Base-by-base conservation (phyloP, 1,139 yeast genomes). In the Zygoascus hellenicus region DNA sequence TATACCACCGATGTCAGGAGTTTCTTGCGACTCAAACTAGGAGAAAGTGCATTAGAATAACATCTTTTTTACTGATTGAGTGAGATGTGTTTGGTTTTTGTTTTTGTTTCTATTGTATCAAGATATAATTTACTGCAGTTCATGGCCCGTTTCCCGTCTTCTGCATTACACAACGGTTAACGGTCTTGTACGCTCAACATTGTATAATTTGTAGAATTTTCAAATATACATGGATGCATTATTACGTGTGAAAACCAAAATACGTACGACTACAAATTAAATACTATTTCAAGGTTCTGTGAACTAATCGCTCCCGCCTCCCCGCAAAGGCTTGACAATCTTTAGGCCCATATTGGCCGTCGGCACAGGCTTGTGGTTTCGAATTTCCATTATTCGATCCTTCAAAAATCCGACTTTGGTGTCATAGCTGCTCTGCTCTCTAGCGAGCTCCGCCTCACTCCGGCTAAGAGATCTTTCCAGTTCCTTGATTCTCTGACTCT, bases 1-100 rank as follows among this genome's bases (percentile, higher is more conserved):
- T 77, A 80, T 54, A 79, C 92, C 31, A 81, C 88, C 6, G 98
- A 92, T 66, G 97, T 92, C n/a, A 71, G 97, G 53, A 78, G 79
- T 43, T 70, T 92, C 1, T 68, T 92, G 50, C 81, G 95, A 5
- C 70, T 92, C 55, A 80, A 88, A 58, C 72, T 75, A 55, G 97
- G 97, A 1, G 95, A 86, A 59, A 73, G 75, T 52, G 78, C 81
- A 6, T 83, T 86, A 60, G 59, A 56, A 30, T 49, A 47, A 41
- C 28, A n/a, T 28, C 16, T 19, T n/a, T 15, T 2, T 13, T 36
- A 19, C 17, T 33, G 11, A 13, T 33, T 11, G 10, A 33, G 11
- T 36, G n/a, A 11, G 5, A 5, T 31, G 14, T 31, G 33, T 9
- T 31, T 22, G 4, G 26, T 22, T 7, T 22, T 22, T 22, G 7